Percentiles rank a stretch among this genome's conserved stretches.
Evolutionary conservation across 2,329 filamentous ascomycete species (phyloP).

Genomic region (Fusarium sp.): DNA sequence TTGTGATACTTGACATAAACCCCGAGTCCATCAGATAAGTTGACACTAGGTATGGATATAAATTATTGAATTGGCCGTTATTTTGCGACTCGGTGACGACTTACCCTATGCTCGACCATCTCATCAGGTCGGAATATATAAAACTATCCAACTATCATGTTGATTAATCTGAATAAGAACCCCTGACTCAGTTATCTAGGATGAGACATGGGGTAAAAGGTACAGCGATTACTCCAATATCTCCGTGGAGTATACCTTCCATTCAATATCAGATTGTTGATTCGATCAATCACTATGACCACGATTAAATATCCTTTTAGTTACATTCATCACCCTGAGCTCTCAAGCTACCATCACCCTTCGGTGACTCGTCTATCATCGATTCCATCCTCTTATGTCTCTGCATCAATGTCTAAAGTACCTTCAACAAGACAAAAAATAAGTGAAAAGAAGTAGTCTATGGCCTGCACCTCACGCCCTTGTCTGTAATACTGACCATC

Average conservation of each 20-base stretch:
- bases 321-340: neutral
- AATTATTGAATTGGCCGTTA: neutral
- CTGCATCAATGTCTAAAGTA: conserved; percentile 43
- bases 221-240: too few relatives aligned
- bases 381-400: conserved; percentile 35
- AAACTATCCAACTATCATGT: too few relatives aligned
- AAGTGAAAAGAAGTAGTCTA: conserved; percentile 26
- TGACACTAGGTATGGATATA: neutral
- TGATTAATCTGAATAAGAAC: too few relatives aligned
- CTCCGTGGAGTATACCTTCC: too few relatives aligned
- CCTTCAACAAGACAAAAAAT: conserved; percentile 28
- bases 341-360: neutral
- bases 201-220: too few relatives aligned
- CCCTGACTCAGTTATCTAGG: too few relatives aligned
- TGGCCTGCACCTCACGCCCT: conserved; percentile 24
- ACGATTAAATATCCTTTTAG: neutral
- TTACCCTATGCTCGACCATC: neutral
- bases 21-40: neutral
- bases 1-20: neutral
- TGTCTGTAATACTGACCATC: conserved; percentile 21
- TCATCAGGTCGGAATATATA: neutral
- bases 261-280: too few relatives aligned
- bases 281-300: too few relatives aligned
- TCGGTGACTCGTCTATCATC: conserved; percentile 45
- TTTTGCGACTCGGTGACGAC: neutral